Base-by-base conservation (phyloP, 345 rosid genomes). In the Ceriops decandra region DNA sequence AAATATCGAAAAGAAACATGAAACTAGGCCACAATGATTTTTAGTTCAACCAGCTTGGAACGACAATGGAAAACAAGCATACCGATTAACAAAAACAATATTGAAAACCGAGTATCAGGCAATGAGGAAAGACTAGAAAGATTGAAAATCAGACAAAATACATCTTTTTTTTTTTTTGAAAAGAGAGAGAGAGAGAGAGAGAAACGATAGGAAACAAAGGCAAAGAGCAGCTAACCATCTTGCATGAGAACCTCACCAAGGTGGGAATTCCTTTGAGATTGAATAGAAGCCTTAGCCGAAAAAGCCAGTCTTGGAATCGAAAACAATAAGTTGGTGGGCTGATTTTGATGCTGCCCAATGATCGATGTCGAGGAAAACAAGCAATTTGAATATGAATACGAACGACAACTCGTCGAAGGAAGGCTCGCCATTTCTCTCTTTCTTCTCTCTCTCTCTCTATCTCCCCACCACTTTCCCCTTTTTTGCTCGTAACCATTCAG, bases 381-480 rank as follows among this genome's bases (percentile, higher is more conserved):
- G 42, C 76, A 62, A 52, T 58, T 33, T 4, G 82, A 73, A 62
- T 38, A 30, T 13, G 81, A 73, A 76, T 64, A 71, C 0, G 85
- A 80, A 53, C 75, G 80, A 63, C 81, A 80, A 64, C 74, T 72
- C 52, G 83, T 66, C 17, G 95, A 75, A 77, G 87, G 83, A 36
- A 90, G 70, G 66, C 88, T 31, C 42, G 92, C 85, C 97, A 92
- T 90, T 78, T 60, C 49, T 9, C 1, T 21, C 9, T 5, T n/a
- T 0, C 57, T 54, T 21, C 16, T 22, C 5, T 22, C 9, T 54
- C 58, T 54, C 46, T 21, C 9, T 5, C 11, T 36, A 2, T 36
- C 10, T 36, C 16, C 35, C 36, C 36, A 7, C 36, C 36, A 7
- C 10, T 33, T 4, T 27, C 26, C 36, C 26, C 36, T 22, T 6